Percentiles rank a stretch among this genome's conserved stretches.
These are phyloP conservation scores for Aspergillus spinulosporus DNA, from an alignment of 2,329 filamentous ascomycete species.

Conservation along the genomic window DNA sequence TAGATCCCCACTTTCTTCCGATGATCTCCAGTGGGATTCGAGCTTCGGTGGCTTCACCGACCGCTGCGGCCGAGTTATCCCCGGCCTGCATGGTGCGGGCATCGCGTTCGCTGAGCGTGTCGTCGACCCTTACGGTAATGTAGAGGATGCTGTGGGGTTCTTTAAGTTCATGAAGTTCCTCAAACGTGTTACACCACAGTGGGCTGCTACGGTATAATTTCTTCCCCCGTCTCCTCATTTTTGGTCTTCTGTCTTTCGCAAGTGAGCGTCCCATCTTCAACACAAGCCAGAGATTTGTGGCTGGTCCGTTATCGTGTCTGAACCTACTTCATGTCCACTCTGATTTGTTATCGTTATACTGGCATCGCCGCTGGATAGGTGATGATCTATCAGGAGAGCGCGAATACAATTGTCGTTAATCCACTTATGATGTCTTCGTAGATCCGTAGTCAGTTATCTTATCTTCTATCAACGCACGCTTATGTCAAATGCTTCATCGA, in stretches of 20 bases:
- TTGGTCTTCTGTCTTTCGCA: neutral
- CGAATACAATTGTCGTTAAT: neutral
- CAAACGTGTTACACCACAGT: constrained; percentile 55
- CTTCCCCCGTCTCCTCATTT: neutral
- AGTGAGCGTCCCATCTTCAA: neutral
- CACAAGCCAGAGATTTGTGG: neutral
- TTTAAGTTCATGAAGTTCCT: constrained; percentile 67
- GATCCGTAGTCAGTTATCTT: too few species aligned
- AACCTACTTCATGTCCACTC: neutral
- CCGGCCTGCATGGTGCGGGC: constrained; percentile 60
- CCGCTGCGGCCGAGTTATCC: constrained; percentile 43
- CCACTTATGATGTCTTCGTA: too few species aligned
- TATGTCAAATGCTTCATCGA: too few species aligned
- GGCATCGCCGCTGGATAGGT: constrained; percentile 1
- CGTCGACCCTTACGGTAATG: constrained; percentile 61
- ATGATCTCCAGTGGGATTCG: constrained; percentile 32
- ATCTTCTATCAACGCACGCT: too few species aligned
- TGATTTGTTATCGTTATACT: neutral
- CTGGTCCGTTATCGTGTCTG: too few species aligned
- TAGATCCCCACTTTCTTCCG: constrained; percentile 22
- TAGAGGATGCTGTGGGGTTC: constrained; percentile 63
- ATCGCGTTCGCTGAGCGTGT: constrained; percentile 65
- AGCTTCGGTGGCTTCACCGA: constrained; percentile 52
- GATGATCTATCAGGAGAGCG: neutral
- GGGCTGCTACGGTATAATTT: constrained; percentile 33